Percentiles rank a stretch among this genome's conserved stretches.
These are phyloP conservation scores for Allium sativum DNA, from an alignment of 106 monocot genomes.

Conservation along the genomic window DNA sequence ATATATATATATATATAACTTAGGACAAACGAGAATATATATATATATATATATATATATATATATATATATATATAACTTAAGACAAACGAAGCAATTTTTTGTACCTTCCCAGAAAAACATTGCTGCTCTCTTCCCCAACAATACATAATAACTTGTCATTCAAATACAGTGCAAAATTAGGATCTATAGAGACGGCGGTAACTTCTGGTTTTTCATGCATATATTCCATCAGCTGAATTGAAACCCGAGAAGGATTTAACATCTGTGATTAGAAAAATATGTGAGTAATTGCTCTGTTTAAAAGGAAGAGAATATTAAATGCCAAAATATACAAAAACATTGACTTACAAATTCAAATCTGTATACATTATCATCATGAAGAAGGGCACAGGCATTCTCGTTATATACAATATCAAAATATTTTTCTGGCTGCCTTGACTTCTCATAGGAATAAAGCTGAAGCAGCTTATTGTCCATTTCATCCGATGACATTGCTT, in stretches of 20 bases:
- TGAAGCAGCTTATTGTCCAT: constrained; percentile 82
- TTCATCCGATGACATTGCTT: constrained; percentile 72
- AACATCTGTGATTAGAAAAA: constrained; percentile 31
- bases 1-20: too few species aligned
- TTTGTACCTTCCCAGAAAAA: constrained; percentile 41
- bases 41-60: too few species aligned
- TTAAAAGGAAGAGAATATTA: background rate
- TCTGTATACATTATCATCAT: constrained; percentile 74
- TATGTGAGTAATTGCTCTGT: background rate
- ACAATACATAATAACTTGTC: constrained; percentile 49
- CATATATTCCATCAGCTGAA: constrained; percentile 78
- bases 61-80: too few species aligned
- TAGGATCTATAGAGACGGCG: constrained; percentile 73
- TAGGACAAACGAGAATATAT: too few species aligned
- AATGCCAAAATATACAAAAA: too few species aligned
- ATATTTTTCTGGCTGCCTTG: constrained; percentile 41
- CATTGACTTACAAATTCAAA: constrained; percentile 68
- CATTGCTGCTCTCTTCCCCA: constrained; percentile 12
- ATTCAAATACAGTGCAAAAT: constrained; percentile 60
- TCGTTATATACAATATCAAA: constrained; percentile 78
- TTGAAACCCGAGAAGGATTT: constrained; percentile 43
- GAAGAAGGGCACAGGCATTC: constrained; percentile 75
- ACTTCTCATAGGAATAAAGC: constrained; percentile 71
- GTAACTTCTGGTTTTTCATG: constrained; percentile 72
- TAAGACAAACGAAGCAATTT: background rate